These are phyloP conservation scores for Quercus wislizeni DNA, from an alignment of 306 rosid species.

Conservation along the genomic window DNA sequence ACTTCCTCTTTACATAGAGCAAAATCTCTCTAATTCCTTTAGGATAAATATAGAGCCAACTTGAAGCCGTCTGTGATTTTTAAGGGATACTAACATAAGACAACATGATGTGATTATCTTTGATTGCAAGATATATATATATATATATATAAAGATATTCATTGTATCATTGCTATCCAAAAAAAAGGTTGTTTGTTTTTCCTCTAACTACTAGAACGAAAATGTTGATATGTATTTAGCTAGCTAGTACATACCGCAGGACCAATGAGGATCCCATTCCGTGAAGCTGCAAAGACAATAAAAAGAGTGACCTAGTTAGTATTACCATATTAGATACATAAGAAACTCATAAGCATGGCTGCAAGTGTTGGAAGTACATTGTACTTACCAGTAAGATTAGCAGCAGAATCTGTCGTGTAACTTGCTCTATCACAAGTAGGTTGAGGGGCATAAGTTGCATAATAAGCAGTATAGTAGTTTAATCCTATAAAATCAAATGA, in stretches of 20 bases:
- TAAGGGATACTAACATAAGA: not conserved
- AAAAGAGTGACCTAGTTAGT: not conserved
- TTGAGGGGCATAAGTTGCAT: slow-evolving; percentile 1
- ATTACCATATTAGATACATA: too few relatives aligned
- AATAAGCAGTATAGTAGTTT: too few relatives aligned
- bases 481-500: too few relatives aligned
- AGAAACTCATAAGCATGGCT: not conserved
- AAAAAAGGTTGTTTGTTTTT: too few relatives aligned
- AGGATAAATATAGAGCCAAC: slow-evolving; percentile 58
- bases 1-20: slow-evolving; percentile 44
- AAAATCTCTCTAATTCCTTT: slow-evolving; percentile 44
- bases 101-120: too few relatives aligned
- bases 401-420: not conserved
- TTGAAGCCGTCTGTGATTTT: slow-evolving; percentile 39
- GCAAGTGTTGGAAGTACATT: not conserved
- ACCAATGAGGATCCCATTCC: slow-evolving; percentile 47
- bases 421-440: not conserved
- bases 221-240: not conserved
- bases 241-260: slow-evolving; percentile 39
- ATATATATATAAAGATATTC: too few relatives aligned
- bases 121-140: too few relatives aligned
- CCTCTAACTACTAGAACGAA: not conserved
- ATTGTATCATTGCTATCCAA: too few relatives aligned
- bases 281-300: slow-evolving; percentile 15
- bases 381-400: slow-evolving; percentile 32